Base-by-base conservation (phyloP, 768 basidiomycete genomes). In the Lactarius sp. region DNA sequence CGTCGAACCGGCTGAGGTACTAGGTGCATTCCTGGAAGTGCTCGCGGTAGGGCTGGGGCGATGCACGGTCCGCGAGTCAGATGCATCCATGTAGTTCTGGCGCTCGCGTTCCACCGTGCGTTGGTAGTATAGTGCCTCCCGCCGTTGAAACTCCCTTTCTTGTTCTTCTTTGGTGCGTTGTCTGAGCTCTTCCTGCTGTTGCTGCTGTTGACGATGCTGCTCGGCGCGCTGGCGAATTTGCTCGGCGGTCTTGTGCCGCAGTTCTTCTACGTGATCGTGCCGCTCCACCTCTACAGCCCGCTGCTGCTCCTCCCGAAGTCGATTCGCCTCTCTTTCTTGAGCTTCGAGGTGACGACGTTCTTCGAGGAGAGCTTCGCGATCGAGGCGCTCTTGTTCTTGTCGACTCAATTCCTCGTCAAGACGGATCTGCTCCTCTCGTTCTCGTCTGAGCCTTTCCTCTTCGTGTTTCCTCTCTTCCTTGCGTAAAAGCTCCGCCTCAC, bases 131-230 rank as follows among this genome's bases (percentile, higher is more conserved):
- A 54, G 59, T 7, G 68, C 67, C 46, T 64, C 62, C 56, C 67
- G 59, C 9, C 65, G 68, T 36, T 59, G 46, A n/a, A 66, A 55
- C 69, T 72, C 59, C 70, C 71, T 69, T 66, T 71, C 64, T 33
- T 70, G 65, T 36, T 64, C 59, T 1, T 60, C 79, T 74, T 64
- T 73, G 73, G 42, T 42, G 74, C 75, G 68, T 74, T 59, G 79
- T 41, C 9, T 60, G 20, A 9, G 8, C n/a, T 52, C 59, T 12
- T 60, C 51, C 27, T 27, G 27, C 27, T 27, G 27, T 27, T 27
- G 27, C 27, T 3, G 27, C 27, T 27, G 27, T 2, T 27, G 27
- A 27, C 1, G 27, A 3, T 27, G 27, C 27, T 27, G 27, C 27
- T 27, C 27, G 27, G 2, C 27, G 27, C 27, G 27, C 27, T 27